Percentiles rank a stretch among this genome's conserved stretches.
These are phyloP conservation scores for Debaryomyces prosopidis DNA, from an alignment of 805 yeast species.

Conservation along the genomic window DNA sequence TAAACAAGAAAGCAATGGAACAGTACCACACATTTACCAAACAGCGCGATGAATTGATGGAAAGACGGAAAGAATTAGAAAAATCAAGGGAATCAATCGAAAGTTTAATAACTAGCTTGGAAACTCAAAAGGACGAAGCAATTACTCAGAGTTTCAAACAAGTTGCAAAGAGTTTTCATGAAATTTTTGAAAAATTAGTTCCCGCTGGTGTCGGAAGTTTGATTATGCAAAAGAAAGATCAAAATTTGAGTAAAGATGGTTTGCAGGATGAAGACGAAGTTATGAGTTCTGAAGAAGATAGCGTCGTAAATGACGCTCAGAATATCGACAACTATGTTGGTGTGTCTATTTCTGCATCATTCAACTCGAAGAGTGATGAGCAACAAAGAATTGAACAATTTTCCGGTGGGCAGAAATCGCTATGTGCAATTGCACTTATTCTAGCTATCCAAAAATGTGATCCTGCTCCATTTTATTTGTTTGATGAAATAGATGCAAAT, in stretches of 20 bases:
- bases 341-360: conserved; percentile 83
- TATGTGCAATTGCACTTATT: conserved; percentile 94
- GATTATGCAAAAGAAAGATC: conserved; percentile 54
- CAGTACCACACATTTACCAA: conserved; percentile 72
- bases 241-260: background rate
- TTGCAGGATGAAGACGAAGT: conserved; percentile 11
- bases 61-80: conserved; percentile 68
- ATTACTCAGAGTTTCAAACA: conserved; percentile 74
- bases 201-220: conserved; percentile 81
- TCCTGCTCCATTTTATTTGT: conserved; percentile 94
- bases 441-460: conserved; percentile 93
- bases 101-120: conserved; percentile 65
- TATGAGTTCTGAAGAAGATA: conserved; percentile 17
- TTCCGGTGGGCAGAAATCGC: conserved; percentile 95
- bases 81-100: conserved; percentile 73
- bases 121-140: conserved; percentile 79
- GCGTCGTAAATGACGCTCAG: conserved; percentile 6
- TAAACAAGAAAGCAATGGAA: conserved; percentile 87
- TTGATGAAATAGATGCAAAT: conserved; percentile 97
- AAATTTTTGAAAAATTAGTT: conserved; percentile 76
- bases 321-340: conserved; percentile 67
- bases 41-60: conserved; percentile 66
- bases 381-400: conserved; percentile 87
- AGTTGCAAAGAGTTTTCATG: conserved; percentile 71
- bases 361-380: conserved; percentile 82